Conservation (phyloP, 2,329 filamentous ascomycete species). For the Epichloe aotearoae region DNA sequence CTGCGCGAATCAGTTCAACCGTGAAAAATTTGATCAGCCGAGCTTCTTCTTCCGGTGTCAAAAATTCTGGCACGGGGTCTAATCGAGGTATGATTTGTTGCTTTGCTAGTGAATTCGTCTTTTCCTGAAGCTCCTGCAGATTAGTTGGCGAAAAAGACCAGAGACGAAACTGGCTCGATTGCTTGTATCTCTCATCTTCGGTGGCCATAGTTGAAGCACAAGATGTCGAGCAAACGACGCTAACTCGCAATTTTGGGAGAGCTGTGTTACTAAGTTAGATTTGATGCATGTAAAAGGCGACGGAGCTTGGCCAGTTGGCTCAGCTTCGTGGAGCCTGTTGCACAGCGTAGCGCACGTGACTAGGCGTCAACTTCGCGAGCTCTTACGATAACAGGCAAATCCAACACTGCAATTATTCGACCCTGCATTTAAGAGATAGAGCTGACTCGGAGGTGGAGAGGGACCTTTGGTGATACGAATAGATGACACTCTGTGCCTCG, state of each 20-base stretch:
- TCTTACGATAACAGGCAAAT: too few species aligned
- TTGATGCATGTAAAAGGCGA: neutral
- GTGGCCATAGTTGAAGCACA: conserved; percentile 42
- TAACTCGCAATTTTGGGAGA: neutral
- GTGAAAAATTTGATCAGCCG: conserved; percentile 70
- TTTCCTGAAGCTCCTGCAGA: conserved; percentile 56
- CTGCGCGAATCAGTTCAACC: conserved; percentile 42
- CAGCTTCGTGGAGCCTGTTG: neutral
- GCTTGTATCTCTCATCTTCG: conserved; percentile 83
- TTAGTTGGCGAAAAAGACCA: conserved; percentile 80
- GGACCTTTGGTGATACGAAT: neutral
- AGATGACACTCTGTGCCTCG: neutral
- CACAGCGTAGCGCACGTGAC: conserved; percentile 7
- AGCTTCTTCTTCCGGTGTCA: conserved; percentile 73
- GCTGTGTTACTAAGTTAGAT: too few species aligned
- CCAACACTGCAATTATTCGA: too few species aligned
- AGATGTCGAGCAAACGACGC: neutral
- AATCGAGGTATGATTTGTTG: conserved; percentile 44
- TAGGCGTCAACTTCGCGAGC: neutral
- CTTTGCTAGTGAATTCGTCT: conserved; percentile 65
- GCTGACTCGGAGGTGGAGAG: neutral
- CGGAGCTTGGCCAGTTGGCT: neutral
- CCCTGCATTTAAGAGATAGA: too few species aligned
- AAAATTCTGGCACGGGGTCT: conserved; percentile 55
- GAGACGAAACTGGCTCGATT: conserved; percentile 77